Evolutionary conservation across 495 filamentous ascomycete species (phyloP), one percentile per base, ranked within the genome.

Genomic region (Thozetella sp.): DNA sequence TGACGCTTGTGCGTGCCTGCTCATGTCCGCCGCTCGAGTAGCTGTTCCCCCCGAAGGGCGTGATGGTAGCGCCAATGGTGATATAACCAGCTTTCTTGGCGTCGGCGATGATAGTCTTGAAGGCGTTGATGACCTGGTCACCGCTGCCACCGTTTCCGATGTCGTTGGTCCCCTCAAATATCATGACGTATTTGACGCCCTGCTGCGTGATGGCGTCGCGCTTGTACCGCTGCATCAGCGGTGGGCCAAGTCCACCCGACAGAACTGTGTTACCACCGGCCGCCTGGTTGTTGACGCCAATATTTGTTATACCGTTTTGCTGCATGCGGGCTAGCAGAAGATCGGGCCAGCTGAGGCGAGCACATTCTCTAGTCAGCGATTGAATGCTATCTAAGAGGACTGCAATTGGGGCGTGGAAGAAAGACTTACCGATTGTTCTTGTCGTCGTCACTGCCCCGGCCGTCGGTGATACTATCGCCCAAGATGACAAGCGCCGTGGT

Each of bases 81-180:
- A 77, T 70, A 22, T 88, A 77, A 0, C 80, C 83, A 2, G 67
- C 70, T 0, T 77, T 67, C 65, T 85, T 82, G 13, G 85, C 63
- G 11, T 84, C 76, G 0, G 73, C 76, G 15, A 77, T 75, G 23
- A 89, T 84, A 43, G 85, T 82, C 56, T 73, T 67, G 67, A 83
- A 89, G 12, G 81, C 80, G 3, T 72, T 70, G 50, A 85, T 79
- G 1, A 90, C 63, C 12, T 67, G 62, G 51, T 79, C 72, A 13
- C 74, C 81, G 0, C 77, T 48, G 22, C 68, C 72, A 1, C 75
- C 82, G 9, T 70, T 72, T 51, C 88, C 87, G 65, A 76, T 67
- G 63, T 90, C 88, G 65, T 90, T 90, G 15, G 89, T 83, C 19
- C 87, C 87, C 71, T 87, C 82, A 70, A 90, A 90, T 27, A 90